Conservation (phyloP, 768 basidiomycete species). For the Leccinum obscurum region DNA sequence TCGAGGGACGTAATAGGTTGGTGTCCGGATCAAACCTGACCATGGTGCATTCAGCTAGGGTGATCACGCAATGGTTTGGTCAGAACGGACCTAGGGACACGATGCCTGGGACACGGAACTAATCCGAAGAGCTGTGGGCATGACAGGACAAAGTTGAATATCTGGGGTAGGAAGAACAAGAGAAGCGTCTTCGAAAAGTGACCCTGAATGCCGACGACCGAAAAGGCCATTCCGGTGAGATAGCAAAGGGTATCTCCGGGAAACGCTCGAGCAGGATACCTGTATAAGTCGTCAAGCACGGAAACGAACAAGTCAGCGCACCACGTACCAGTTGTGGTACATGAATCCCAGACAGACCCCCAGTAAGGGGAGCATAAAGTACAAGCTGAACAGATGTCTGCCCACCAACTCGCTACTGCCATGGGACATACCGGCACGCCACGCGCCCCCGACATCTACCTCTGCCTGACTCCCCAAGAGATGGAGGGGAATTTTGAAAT, state of each 20-base stretch:
- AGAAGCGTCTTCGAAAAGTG: constrained; percentile 97
- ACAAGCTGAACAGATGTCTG: constrained; percentile 92
- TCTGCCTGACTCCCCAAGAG: constrained; percentile 66
- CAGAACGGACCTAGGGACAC: constrained; percentile 75
- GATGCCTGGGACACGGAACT: constrained; percentile 91
- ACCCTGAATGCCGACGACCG: constrained; percentile 94
- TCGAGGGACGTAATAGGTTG: constrained; percentile 78
- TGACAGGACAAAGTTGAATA: constrained; percentile 95
- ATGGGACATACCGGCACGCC: constrained; percentile 82
- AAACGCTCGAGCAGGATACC: constrained; percentile 95
- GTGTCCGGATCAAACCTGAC: constrained; percentile 72
- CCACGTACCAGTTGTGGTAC: constrained; percentile 90
- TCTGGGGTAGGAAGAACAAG: constrained; percentile 96
- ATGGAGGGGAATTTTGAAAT: constrained; percentile 70
- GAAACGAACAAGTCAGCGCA: background rate
- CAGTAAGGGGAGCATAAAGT: constrained; percentile 95
- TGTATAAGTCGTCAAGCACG: constrained; percentile 31
- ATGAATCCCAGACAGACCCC: constrained; percentile 89
- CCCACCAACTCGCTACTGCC: constrained; percentile 87
- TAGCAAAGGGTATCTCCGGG: constrained; percentile 98
- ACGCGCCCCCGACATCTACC: constrained; percentile 74
- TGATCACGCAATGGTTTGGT: background rate
- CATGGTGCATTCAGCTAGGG: background rate
- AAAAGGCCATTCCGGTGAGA: constrained; percentile 97
- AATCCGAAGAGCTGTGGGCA: constrained; percentile 94